These are phyloP conservation scores for Alloteropsis semialata DNA, from an alignment of 176 grass and related monocot species.

Conservation along the genomic window DNA sequence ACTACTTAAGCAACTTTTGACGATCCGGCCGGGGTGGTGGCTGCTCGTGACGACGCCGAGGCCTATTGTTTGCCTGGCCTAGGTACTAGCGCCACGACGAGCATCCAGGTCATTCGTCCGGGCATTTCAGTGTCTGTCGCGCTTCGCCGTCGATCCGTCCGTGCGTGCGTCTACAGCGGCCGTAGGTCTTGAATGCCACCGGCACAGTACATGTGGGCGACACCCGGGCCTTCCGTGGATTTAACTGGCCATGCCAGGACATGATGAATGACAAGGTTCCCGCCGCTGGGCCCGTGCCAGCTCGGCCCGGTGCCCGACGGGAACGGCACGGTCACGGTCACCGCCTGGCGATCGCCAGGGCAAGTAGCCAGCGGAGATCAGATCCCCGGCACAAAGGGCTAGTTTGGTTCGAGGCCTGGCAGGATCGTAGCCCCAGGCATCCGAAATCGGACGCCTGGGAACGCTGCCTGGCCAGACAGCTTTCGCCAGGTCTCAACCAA, in stretches of 20 bases:
- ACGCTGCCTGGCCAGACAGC: too few species aligned
- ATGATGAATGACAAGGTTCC: not conserved
- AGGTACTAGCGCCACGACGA: not conserved
- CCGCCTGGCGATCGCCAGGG: too few species aligned
- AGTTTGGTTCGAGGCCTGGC: too few species aligned
- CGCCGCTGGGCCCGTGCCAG: not conserved
- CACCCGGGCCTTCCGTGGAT: not conserved
- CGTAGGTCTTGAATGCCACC: not conserved
- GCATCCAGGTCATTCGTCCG: not conserved
- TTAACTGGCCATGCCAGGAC: not conserved
- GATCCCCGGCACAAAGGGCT: too few species aligned
- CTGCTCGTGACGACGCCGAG: too few species aligned
- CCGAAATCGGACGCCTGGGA: too few species aligned
- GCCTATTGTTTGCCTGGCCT: too few species aligned
- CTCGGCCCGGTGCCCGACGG: not conserved
- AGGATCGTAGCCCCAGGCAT: too few species aligned
- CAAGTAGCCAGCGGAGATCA: not conserved
- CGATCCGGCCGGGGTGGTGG: too few species aligned
- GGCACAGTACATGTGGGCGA: not conserved
- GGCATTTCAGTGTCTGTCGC: not conserved
- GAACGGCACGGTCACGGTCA: not conserved
- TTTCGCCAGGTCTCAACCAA: too few species aligned
- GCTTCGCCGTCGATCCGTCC: not conserved
- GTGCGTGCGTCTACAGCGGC: not conserved
- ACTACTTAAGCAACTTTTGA: too few species aligned